Conservation (phyloP, 139 green algal species). For the Chlamydomonas sp. region DNA sequence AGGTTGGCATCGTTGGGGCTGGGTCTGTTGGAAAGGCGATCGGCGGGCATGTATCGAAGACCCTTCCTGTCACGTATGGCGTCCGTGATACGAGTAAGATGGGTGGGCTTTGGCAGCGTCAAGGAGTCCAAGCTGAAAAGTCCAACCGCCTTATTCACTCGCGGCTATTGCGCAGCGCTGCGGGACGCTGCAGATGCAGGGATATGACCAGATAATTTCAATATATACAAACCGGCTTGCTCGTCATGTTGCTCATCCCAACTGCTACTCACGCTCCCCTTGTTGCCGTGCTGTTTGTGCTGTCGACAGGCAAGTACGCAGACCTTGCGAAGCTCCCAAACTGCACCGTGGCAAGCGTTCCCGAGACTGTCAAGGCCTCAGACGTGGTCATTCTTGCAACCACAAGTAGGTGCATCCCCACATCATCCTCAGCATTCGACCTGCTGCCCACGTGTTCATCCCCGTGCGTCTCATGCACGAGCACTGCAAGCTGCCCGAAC, state of each 20-base stretch:
- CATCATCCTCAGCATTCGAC: too few relatives aligned
- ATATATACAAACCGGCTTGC: neutral
- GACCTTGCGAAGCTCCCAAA: neutral
- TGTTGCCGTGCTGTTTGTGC: neutral
- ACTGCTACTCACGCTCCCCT: too few relatives aligned
- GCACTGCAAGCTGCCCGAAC: neutral
- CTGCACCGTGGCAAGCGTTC: neutral
- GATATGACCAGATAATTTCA: neutral
- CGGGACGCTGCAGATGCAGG: neutral
- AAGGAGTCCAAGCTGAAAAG: neutral
- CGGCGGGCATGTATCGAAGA: constrained; percentile 8
- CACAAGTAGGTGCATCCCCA: neutral
- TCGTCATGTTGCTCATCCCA: neutral
- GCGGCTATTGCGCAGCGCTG: too few relatives aligned
- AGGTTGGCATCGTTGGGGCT: constrained; percentile 40
- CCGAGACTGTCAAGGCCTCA: constrained; percentile 8
- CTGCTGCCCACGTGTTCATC: neutral
- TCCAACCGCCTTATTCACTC: neutral
- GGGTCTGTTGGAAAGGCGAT: constrained; percentile 35
- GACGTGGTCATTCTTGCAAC: constrained; percentile 42
- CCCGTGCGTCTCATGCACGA: neutral
- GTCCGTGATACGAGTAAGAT: neutral
- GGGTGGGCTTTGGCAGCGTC: neutral
- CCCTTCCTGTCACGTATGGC: neutral
- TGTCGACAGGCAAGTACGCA: constrained; percentile 35